Percentiles rank a stretch among this genome's conserved stretches.
These are phyloP conservation scores for Suillus cothurnatus DNA, from an alignment of 768 basidiomycete genomes.

Conservation along the genomic window DNA sequence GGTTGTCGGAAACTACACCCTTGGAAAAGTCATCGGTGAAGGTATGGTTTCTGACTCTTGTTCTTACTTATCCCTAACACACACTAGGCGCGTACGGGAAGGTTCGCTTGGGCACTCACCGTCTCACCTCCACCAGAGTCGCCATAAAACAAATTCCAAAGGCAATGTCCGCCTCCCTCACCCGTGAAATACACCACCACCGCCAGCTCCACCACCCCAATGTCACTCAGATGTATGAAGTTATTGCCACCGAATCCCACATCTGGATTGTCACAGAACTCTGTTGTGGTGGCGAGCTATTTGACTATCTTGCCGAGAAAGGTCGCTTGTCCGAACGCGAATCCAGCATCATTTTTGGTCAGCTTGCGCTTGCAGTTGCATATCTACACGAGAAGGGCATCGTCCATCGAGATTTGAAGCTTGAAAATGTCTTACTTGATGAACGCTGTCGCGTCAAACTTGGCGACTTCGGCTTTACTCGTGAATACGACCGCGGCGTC, in stretches of 20 bases:
- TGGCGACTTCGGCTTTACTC: slow-evolving; percentile 93
- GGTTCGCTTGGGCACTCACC: slow-evolving; percentile 92
- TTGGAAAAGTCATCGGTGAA: slow-evolving; percentile 94
- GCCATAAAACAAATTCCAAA: slow-evolving; percentile 99
- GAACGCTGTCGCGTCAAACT: slow-evolving; percentile 91
- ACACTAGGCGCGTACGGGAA: slow-evolving; percentile 88
- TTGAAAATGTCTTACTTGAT: slow-evolving; percentile 93
- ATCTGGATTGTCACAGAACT: slow-evolving; percentile 99
- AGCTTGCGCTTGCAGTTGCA: slow-evolving; percentile 89
- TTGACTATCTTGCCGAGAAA: slow-evolving; percentile 97
- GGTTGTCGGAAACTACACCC: slow-evolving; percentile 92
- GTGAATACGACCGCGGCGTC: slow-evolving; percentile 79
- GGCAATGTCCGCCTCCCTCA: slow-evolving; percentile 85
- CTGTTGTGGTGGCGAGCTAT: slow-evolving; percentile 95
- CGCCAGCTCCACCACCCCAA: slow-evolving; percentile 95
- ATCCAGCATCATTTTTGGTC: slow-evolving; percentile 88
- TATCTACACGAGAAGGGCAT: slow-evolving; percentile 92
- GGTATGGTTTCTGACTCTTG: slow-evolving; percentile 48
- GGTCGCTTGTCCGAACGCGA: slow-evolving; percentile 86
- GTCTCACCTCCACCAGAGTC: slow-evolving; percentile 87
- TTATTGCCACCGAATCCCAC: slow-evolving; percentile 92
- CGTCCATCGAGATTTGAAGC: slow-evolving; percentile 95
- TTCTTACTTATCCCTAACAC: slow-evolving; percentile 7
- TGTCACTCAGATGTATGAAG: slow-evolving; percentile 95
- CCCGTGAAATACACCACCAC: slow-evolving; percentile 98